Evolutionary conservation across 257 asterid species (phyloP), one percentile per base, ranked within the genome.

Genomic region (Scutellaria barbata): DNA sequence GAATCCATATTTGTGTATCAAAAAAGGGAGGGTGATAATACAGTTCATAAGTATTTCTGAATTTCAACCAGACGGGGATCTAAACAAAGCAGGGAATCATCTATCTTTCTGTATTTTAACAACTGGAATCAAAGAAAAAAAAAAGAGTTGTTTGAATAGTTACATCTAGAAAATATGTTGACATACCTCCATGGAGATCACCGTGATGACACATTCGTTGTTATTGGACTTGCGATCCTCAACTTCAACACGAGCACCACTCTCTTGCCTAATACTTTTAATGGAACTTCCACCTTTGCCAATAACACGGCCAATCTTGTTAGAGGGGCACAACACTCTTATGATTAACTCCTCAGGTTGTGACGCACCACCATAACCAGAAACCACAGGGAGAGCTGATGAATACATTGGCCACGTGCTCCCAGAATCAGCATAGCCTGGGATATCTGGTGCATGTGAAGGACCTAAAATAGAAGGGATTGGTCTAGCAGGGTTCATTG

Each of bases 161-260:
- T 66, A 39, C 7, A 59, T 73, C 16, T 16, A 56, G 5, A 69
- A 68, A 22, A 57, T 22, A 43, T 7, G 57, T 68, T 37, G 47
- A 62, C 61, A 51, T 81, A 91, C 99, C 99, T 91, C 99, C 37
- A 79, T 80, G 63, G 97, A 88, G 80, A 79, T 81, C 76, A 94
- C 91, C 70, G 87, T 81, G 80, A 94, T 74, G 76, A 86, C 72
- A 82, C 96, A 84, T 76, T 88, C 96, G 40, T 82, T 91, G 68
- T 80, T 76, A 80, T 76, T 84, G 69, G 90, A 56, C 80, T 85
- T 91, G 62, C 80, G 85, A 83, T 90, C 97, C 7, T 87, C 89
- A 81, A 89, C 94, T 75, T 93, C 98, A 76, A 93, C 78, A 76
- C 86, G 89, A 74, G 97, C 97, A 77, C 98, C 97, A 72, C 87